phyloP scores from a whole-genome alignment of 140 eudicot species.

The Ambrosia hybrid region DNA sequence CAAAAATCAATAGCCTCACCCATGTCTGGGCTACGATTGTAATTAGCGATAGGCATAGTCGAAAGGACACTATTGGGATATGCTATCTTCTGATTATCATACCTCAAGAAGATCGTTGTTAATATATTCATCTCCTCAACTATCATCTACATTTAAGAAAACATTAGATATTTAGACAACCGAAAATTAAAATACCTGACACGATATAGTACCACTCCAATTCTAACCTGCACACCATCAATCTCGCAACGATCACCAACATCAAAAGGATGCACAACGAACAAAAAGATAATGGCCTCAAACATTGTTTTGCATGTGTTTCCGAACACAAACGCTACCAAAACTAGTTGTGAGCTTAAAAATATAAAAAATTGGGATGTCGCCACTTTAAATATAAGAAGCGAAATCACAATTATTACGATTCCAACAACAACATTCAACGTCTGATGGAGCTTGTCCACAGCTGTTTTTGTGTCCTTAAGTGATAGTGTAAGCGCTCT shows the following conservation, averaged over 20 bases:
- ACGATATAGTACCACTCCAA: too few relatives aligned
- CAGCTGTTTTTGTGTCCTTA: conserved; percentile 54
- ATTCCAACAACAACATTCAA: conserved; percentile 33
- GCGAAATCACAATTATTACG: conserved; percentile 39
- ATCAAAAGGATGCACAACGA: conserved; percentile 72
- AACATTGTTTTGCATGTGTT: conserved; percentile 42
- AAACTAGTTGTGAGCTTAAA: conserved; percentile 47
- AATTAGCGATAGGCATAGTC: conserved; percentile 45
- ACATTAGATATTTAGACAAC: too few relatives aligned
- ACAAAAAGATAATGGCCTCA: conserved; percentile 47
- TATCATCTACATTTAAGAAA: conserved; percentile 20
- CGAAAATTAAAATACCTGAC: too few relatives aligned
- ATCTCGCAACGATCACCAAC: conserved; percentile 89
- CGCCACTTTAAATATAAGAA: conserved; percentile 39
- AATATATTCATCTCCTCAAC: conserved; percentile 44
- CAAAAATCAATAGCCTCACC: conserved; percentile 54
- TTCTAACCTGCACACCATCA: conserved; percentile 68
- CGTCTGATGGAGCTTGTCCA: conserved; percentile 50
- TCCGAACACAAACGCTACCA: conserved; percentile 50
- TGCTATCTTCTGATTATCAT: conserved; percentile 46
- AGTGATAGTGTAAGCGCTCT: conserved; percentile 60
- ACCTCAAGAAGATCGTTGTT: conserved; percentile 47
- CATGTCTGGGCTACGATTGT: conserved; percentile 56
- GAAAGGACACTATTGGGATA: conserved; percentile 41
- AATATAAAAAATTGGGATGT: conserved; percentile 41